Evolutionary conservation across 768 basidiomycete species (phyloP).

Genomic region (Xerocomellus intermedius): DNA sequence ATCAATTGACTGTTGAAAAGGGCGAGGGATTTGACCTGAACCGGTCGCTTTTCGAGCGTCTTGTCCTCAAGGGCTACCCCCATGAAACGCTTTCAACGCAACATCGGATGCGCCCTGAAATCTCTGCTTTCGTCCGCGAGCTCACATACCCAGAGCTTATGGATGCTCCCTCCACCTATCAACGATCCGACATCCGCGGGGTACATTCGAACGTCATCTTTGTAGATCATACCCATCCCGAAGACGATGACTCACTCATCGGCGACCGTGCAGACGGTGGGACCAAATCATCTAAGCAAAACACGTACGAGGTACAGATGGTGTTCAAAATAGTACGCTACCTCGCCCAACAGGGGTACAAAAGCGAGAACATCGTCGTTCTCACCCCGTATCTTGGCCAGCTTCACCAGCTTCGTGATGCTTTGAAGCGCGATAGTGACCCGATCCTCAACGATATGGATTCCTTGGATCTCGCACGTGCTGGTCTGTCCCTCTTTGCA

Average conservation of each 20-base stretch:
- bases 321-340: constrained; percentile 64
- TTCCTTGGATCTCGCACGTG: constrained; percentile 51
- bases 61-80: constrained; percentile 59
- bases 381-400: constrained; percentile 73
- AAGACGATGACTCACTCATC: constrained; percentile 44
- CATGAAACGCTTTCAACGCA: constrained; percentile 55
- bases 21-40: constrained; percentile 69
- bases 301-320: constrained; percentile 59
- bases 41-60: constrained; percentile 63
- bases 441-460: constrained; percentile 64
- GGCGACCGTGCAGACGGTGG: constrained; percentile 45
- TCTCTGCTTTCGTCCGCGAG: constrained; percentile 56
- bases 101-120: constrained; percentile 75
- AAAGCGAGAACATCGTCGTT: constrained; percentile 58
- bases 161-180: constrained; percentile 50
- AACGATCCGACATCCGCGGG: constrained; percentile 52
- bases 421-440: constrained; percentile 48
- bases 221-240: constrained; percentile 54
- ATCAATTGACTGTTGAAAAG: constrained; percentile 62
- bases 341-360: constrained; percentile 66
- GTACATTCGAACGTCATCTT: constrained; percentile 60
- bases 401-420: constrained; percentile 46
- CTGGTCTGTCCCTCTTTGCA: constrained; percentile 36
- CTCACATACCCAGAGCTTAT: constrained; percentile 68
- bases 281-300: constrained; percentile 56